phyloP scores from a whole-genome alignment of 495 filamentous ascomycete genomes.

The Aspergillus ostianus region DNA sequence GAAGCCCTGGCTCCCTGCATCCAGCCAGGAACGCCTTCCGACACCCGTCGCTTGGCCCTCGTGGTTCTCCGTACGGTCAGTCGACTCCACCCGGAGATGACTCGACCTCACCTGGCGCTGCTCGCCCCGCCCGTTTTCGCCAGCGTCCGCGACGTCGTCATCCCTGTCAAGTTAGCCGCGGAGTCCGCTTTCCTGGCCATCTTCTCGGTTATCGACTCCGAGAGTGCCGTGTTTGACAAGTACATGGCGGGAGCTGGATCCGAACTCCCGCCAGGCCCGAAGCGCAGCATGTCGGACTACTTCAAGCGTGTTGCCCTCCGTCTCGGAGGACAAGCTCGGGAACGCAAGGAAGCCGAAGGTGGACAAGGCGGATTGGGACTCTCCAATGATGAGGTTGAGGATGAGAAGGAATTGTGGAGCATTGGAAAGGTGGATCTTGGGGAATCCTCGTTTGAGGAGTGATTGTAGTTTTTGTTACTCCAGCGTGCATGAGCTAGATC shows the following conservation, averaged over 20 bases:
- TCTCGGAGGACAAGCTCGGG: conserved; percentile 77
- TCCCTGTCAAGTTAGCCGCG: conserved; percentile 91
- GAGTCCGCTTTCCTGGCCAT: conserved; percentile 93
- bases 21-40: conserved; percentile 68
- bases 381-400: conserved; percentile 84
- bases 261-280: conserved; percentile 63
- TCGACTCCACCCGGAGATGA: conserved; percentile 70
- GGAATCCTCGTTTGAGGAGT: conserved; percentile 56
- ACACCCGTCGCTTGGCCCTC: conserved; percentile 84
- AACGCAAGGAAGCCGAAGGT: conserved; percentile 85
- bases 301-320: conserved; percentile 89
- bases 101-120: conserved; percentile 72
- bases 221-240: conserved; percentile 85
- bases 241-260: conserved; percentile 67
- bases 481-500: conserved; percentile 17
- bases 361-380: conserved; percentile 82
- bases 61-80: conserved; percentile 84
- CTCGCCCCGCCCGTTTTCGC: conserved; percentile 85
- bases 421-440: conserved; percentile 89
- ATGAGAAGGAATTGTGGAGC: conserved; percentile 93
- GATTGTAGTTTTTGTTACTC: conserved; percentile 30
- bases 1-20: conserved; percentile 71
- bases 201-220: conserved; percentile 87
- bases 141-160: conserved; percentile 87
- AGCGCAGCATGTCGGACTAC: conserved; percentile 94